A percentile compares a stretch with the other conserved stretches of the same genome.
Conservation (phyloP, 768 basidiomycete genomes). For the Leucocoprinus leucothites region DNA sequence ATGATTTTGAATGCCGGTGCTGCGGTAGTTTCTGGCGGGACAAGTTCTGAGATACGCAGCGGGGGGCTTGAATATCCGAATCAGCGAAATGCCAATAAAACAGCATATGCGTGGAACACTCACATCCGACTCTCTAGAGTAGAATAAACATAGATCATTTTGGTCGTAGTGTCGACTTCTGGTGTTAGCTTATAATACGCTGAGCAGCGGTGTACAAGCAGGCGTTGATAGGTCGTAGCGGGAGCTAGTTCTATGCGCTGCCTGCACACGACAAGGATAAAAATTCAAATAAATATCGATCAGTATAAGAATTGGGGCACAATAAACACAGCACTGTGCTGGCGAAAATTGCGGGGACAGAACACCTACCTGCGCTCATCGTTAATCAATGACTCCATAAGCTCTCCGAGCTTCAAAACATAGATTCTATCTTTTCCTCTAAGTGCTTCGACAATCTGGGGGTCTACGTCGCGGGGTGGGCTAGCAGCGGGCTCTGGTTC, state of each 20-base stretch:
- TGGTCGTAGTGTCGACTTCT: conserved; percentile 63
- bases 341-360: conserved; percentile 10
- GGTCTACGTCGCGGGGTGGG: conserved; percentile 53
- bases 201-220: conserved; percentile 84
- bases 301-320: neutral
- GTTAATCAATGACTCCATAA: conserved; percentile 75
- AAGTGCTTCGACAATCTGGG: conserved; percentile 82
- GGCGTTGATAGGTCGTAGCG: conserved; percentile 76
- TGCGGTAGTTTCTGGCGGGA: conserved; percentile 65
- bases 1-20: conserved; percentile 89
- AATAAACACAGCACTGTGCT: neutral
- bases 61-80: conserved; percentile 47
- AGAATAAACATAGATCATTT: conserved; percentile 54
- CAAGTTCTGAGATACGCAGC: conserved; percentile 70
- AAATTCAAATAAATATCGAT: conserved; percentile 9
- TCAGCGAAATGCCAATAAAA: conserved; percentile 17
- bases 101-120: conserved; percentile 26
- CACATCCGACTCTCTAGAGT: conserved; percentile 75
- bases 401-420: conserved; percentile 85
- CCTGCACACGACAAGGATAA: conserved; percentile 32
- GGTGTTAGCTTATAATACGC: conserved; percentile 74
- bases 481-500: conserved; percentile 1
- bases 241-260: conserved; percentile 64
- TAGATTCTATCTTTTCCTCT: conserved; percentile 85
- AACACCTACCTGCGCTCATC: conserved; percentile 60